Evolutionary conservation across 2,329 filamentous ascomycete genomes (phyloP).

Genomic region (Ophiostoma tasmaniense): DNA sequence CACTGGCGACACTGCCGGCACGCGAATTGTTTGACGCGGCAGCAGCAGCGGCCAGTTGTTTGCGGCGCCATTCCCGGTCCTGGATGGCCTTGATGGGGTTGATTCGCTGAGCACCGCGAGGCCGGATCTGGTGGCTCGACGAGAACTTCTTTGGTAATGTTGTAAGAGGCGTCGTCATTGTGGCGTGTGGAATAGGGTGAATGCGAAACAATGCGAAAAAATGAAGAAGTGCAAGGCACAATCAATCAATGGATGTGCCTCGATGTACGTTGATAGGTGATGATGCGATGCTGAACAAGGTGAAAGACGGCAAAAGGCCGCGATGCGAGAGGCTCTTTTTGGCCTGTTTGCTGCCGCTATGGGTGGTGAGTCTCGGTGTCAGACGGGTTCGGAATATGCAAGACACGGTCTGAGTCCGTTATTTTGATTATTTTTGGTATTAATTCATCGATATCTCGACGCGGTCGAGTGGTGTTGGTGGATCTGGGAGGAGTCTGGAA

Average conservation of each 20-base stretch:
- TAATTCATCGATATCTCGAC: neutral
- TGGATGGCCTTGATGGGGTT: conserved; percentile 44
- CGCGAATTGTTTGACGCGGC: conserved; percentile 2
- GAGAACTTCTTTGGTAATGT: conserved; percentile 23
- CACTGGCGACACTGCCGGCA: conserved; percentile 13
- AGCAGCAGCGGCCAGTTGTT: conserved; percentile 27
- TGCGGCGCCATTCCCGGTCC: conserved; percentile 40
- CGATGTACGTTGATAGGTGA: neutral
- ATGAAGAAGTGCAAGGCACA: neutral
- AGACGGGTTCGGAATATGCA: neutral
- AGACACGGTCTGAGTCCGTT: neutral
- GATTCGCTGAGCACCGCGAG: conserved; percentile 26
- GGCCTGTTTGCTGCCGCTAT: neutral
- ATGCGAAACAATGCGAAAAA: neutral
- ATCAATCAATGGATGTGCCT: neutral
- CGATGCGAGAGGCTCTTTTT: neutral
- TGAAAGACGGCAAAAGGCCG: neutral
- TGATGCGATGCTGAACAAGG: neutral
- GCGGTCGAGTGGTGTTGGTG: neutral
- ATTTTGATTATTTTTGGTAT: neutral
- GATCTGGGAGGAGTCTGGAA: neutral
- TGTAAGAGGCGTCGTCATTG: conserved; percentile 19
- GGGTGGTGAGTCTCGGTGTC: neutral
- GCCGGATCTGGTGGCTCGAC: conserved; percentile 22
- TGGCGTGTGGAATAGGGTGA: neutral